These are phyloP conservation scores for Tolypocladium nubicola DNA, from an alignment of 2,329 filamentous ascomycete genomes.

Conservation along the genomic window DNA sequence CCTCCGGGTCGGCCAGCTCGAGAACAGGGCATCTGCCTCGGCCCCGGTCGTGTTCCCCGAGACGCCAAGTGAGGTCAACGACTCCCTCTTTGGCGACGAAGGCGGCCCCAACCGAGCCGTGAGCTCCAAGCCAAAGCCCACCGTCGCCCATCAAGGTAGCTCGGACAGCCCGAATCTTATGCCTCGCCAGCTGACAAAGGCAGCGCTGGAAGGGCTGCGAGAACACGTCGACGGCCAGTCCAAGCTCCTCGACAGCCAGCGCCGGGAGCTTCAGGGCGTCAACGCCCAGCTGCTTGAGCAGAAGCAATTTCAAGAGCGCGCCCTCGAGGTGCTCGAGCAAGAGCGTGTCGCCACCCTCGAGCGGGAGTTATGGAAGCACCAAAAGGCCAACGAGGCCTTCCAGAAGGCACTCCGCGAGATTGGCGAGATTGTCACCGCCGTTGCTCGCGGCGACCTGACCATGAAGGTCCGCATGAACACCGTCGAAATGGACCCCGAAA, in stretches of 20 bases:
- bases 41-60: slow-evolving; percentile 57
- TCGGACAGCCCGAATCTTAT: slow-evolving; percentile 24
- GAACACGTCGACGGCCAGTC: slow-evolving; percentile 92
- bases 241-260: slow-evolving; percentile 80
- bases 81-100: slow-evolving; percentile 52
- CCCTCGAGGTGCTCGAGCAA: slow-evolving; percentile 72
- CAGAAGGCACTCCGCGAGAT: slow-evolving; percentile 95
- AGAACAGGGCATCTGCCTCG: slow-evolving; percentile 59
- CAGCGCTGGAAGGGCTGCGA: slow-evolving; percentile 74
- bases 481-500: slow-evolving; percentile 96
- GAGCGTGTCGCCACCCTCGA: slow-evolving; percentile 84
- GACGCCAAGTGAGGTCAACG: slow-evolving; percentile 66
- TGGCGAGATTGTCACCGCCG: slow-evolving; percentile 92
- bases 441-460: slow-evolving; percentile 87
- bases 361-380: slow-evolving; percentile 90
- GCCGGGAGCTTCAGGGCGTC: slow-evolving; percentile 74
- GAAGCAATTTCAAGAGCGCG: slow-evolving; percentile 72
- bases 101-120: slow-evolving; percentile 36
- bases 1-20: slow-evolving; percentile 69
- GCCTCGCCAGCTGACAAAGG: slow-evolving; percentile 54
- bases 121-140: slow-evolving; percentile 32
- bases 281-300: slow-evolving; percentile 79
- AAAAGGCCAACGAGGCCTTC: slow-evolving; percentile 97
- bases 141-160: slow-evolving; percentile 29
- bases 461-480: slow-evolving; percentile 96